Conservation (phyloP, 192 early-diverging fungal species). For the Coemansia pectinata region DNA sequence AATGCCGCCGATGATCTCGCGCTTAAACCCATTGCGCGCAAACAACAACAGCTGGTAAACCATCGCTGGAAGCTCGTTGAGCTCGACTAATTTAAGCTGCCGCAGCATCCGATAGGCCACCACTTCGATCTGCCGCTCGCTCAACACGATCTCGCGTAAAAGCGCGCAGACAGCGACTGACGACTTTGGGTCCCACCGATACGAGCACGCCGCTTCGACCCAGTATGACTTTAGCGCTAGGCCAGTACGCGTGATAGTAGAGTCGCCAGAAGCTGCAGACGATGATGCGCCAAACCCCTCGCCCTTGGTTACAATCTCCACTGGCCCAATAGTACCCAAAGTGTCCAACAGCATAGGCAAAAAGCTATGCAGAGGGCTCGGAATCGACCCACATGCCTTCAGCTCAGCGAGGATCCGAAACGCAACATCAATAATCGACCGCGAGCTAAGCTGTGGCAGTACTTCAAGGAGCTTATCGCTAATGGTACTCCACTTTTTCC, state of each 20-base stretch:
- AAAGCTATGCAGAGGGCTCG: slow-evolving; percentile 9
- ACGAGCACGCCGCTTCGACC: slow-evolving; percentile 46
- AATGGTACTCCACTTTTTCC: slow-evolving; percentile 18
- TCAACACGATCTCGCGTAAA: slow-evolving; percentile 31
- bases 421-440: slow-evolving; percentile 32
- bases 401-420: slow-evolving; percentile 49
- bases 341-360: slow-evolving; percentile 48
- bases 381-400: slow-evolving; percentile 32
- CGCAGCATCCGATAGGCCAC: slow-evolving; percentile 37
- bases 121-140: slow-evolving; percentile 9
- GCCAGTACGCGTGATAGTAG: slow-evolving; percentile 32
- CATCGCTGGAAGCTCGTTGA: slow-evolving; percentile 62
- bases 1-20: slow-evolving; percentile 57
- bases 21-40: slow-evolving; percentile 63
- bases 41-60: slow-evolving; percentile 70
- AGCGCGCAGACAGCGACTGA: slow-evolving; percentile 33
- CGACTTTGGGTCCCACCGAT: slow-evolving; percentile 35
- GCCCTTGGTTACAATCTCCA: slow-evolving; percentile 27
- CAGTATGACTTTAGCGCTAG: slow-evolving; percentile 40
- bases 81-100: slow-evolving; percentile 24
- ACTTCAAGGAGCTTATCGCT: slow-evolving; percentile 35
- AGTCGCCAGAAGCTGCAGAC: background rate
- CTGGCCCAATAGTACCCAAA: slow-evolving; percentile 32
- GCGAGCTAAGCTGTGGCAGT: slow-evolving; percentile 27
- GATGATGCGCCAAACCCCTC: background rate